phyloP scores from a whole-genome alignment of 257 asterid genomes.

The Paulownia fortunei region DNA sequence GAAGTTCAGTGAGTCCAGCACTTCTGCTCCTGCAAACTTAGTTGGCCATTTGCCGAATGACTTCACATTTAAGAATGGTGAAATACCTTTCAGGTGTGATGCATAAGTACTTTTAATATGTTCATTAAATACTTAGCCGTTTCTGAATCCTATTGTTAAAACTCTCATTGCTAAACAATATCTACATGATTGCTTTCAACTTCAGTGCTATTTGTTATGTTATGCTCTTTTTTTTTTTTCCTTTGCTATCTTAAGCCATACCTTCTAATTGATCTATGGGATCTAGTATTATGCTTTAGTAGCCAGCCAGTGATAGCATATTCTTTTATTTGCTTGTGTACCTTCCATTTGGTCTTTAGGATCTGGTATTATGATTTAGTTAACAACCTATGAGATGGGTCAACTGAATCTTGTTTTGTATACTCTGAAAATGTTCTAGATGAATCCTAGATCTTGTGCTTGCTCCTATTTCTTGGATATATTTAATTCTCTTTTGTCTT shows the following conservation, averaged over 20 bases:
- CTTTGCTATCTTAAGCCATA: neutral
- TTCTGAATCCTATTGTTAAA: neutral
- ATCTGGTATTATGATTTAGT: neutral
- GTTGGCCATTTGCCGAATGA: conserved; percentile 48
- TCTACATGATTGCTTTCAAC: neutral
- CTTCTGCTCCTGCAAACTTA: conserved; percentile 49
- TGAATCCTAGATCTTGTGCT: neutral
- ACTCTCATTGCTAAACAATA: neutral
- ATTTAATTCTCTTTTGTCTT: neutral
- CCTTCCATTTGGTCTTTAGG: neutral
- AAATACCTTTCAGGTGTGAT: conserved; percentile 69
- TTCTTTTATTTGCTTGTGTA: neutral
- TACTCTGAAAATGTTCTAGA: neutral
- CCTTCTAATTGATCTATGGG: neutral
- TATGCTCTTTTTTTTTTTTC: neutral
- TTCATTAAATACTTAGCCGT: neutral
- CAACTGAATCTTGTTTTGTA: neutral
- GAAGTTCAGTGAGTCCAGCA: conserved; percentile 30
- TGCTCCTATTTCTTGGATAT: neutral
- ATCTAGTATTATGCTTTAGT: neutral
- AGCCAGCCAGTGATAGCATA: neutral
- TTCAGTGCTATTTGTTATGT: neutral
- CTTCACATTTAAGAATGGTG: conserved; percentile 40
- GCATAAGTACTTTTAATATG: conserved; percentile 21
- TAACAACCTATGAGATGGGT: neutral